phyloP scores from a whole-genome alignment of 257 asterid species.

The Solanum lycopersicoides region DNA sequence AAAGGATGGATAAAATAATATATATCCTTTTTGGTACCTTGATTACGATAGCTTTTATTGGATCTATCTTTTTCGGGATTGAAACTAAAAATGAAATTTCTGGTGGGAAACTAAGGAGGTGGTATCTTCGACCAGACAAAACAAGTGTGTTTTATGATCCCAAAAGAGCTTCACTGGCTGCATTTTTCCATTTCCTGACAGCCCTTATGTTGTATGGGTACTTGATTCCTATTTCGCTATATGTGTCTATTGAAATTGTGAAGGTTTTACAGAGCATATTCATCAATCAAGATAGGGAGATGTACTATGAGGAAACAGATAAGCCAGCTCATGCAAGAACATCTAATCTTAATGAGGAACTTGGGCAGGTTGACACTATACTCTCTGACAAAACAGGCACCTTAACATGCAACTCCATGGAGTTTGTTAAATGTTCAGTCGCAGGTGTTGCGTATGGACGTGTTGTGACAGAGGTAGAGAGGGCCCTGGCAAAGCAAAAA shows the following conservation, averaged over 20 bases:
- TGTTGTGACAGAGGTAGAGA: constrained; percentile 91
- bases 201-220: constrained; percentile 92
- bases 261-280: constrained; percentile 79
- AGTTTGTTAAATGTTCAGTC: constrained; percentile 82
- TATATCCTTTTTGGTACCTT: constrained; percentile 67
- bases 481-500: constrained; percentile 57
- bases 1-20: constrained; percentile 79
- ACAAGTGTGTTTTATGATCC: constrained; percentile 54
- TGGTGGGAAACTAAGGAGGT: constrained; percentile 48
- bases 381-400: constrained; percentile 98
- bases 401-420: constrained; percentile 92
- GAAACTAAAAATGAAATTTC: constrained; percentile 41
- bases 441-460: constrained; percentile 85
- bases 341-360: constrained; percentile 93
- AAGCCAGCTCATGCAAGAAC: constrained; percentile 92
- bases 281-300: constrained; percentile 72
- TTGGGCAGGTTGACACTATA: constrained; percentile 79
- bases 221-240: constrained; percentile 85
- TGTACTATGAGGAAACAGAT: constrained; percentile 76
- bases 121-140: constrained; percentile 82
- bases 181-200: constrained; percentile 80
- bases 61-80: constrained; percentile 85
- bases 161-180: constrained; percentile 41
- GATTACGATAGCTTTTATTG: constrained; percentile 51
- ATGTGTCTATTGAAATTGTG: constrained; percentile 93